A percentile compares a stretch with the other conserved stretches of the same genome.
phyloP scores from a whole-genome alignment of 2,329 filamentous ascomycete species.

The Fusarium dimerum region DNA sequence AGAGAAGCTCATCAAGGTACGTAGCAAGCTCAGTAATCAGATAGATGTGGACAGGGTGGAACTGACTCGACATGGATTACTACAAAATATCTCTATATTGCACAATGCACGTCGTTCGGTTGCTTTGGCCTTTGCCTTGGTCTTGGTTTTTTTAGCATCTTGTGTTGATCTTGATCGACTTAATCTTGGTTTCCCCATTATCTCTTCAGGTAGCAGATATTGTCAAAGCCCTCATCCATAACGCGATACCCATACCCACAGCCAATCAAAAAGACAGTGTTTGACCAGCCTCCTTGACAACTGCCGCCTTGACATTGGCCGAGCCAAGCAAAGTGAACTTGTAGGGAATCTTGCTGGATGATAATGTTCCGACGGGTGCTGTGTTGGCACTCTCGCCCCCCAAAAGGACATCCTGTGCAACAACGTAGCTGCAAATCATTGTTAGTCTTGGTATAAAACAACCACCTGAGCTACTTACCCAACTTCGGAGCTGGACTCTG shows the following conservation, averaged over 20 bases:
- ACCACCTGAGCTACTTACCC: background rate
- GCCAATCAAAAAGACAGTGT: constrained; percentile 8
- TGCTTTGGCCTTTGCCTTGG: no score
- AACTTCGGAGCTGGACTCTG: constrained; percentile 14
- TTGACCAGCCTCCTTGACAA: constrained; percentile 18
- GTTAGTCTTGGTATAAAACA: background rate
- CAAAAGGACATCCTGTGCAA: constrained; percentile 16
- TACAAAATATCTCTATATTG: no score
- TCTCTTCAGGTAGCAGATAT: constrained; percentile 7
- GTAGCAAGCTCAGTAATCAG: no score
- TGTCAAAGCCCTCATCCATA: background rate
- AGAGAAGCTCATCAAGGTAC: no score
- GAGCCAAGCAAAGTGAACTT: constrained; percentile 17
- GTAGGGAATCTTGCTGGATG: constrained; percentile 9
- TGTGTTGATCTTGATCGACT: no score
- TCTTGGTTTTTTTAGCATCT: no score
- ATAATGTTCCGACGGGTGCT: constrained; percentile 11
- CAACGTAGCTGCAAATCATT: constrained; percentile 6
- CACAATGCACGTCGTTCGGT: no score
- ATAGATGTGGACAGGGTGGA: no score
- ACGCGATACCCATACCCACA: no score
- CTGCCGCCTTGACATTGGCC: constrained; percentile 10
- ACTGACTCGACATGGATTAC: no score
- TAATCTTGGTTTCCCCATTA: no score
- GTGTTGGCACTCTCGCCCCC: constrained; percentile 18